Evolutionary conservation across 768 basidiomycete species (phyloP), one percentile per base, ranked within the genome.

Genomic region (Termitomyces sp.): DNA sequence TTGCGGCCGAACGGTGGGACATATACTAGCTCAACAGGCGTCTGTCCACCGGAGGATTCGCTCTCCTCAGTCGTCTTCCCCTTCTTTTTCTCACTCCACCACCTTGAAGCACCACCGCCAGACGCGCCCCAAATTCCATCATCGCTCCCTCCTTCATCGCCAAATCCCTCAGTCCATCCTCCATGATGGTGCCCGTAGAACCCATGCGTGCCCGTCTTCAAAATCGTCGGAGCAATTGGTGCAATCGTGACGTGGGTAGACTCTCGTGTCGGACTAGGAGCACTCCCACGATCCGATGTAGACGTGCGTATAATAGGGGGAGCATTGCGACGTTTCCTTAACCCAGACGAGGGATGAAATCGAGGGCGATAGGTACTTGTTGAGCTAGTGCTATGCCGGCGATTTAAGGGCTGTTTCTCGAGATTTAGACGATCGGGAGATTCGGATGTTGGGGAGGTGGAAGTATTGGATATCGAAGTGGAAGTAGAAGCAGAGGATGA

Each of bases 191-290:
- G 70, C 54, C 66, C 68, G 6, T 62, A 62, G 49, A 82, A 79
- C 6, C 76, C 79, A 11, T 77, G 72, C 1, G 79, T 75, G 10
- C 76, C 81, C 16, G 91, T 91, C 75, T 98, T 99, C 60, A 98
- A 78, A 43, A 91, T 80, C 5, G 97, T 95, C 7, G 83, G 82
- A 29, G 80, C 76, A 55, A 80, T 80, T 12, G 72, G 77, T 16
- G 72, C 79, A 58, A 78, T 80, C 20, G 71, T 78, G 41, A 80
- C 77, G 58, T 74, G 70, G 5, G 62, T 20, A 35, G 47, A 36
- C 25, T 58, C 43, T 31, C 47, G 25, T 31, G 42, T 13, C 33
- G 56, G 43, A 40, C 48, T 53, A 11, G 50, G 36, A 7, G 38
- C 22, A 43, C 43, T 41, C 5, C 51, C 22, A 20, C 42, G 32